phyloP scores from a whole-genome alignment of 2,329 filamentous ascomycete genomes.

The Colletotrichum plurivorum region DNA sequence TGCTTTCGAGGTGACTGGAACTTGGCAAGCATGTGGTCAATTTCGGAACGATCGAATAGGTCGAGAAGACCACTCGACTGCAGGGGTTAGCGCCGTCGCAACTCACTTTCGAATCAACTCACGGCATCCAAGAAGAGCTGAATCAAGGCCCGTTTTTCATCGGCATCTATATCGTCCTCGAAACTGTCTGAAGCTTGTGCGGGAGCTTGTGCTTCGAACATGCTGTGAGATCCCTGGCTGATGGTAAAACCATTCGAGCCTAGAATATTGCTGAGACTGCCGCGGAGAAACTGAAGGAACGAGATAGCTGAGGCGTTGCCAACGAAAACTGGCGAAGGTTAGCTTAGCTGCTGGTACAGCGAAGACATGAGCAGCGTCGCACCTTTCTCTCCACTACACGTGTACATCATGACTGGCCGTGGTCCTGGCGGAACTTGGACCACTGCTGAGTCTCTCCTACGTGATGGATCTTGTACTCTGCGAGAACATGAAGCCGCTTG shows the following conservation, averaged over 20 bases:
- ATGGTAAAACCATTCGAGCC: constrained; percentile 69
- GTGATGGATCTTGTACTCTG: neutral
- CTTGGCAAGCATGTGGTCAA: neutral
- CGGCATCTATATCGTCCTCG: constrained; percentile 6
- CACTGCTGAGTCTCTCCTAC: neutral
- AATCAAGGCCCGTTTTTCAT: neutral
- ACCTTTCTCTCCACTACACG: constrained; percentile 24
- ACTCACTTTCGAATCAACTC: too few relatives aligned
- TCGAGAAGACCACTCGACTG: constrained; percentile 54
- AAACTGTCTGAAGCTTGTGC: neutral
- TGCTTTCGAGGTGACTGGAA: neutral
- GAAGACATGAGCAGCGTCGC: neutral
- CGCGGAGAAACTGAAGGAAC: constrained; percentile 67
- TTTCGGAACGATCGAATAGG: constrained; percentile 44
- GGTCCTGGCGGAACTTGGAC: neutral
- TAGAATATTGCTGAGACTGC: constrained; percentile 63
- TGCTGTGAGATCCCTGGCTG: constrained; percentile 63
- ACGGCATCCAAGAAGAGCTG: constrained; percentile 27
- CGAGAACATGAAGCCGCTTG: neutral
- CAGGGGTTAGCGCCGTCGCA: too few relatives aligned
- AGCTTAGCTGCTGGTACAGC: neutral
- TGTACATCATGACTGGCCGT: constrained; percentile 18
- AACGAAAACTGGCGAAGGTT: constrained; percentile 57
- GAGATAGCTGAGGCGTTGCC: constrained; percentile 68
- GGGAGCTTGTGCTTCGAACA: constrained; percentile 62